These are phyloP conservation scores for Tetrahymena elliotti DNA, from an alignment of 73 alveolate species.

Conservation along the genomic window DNA sequence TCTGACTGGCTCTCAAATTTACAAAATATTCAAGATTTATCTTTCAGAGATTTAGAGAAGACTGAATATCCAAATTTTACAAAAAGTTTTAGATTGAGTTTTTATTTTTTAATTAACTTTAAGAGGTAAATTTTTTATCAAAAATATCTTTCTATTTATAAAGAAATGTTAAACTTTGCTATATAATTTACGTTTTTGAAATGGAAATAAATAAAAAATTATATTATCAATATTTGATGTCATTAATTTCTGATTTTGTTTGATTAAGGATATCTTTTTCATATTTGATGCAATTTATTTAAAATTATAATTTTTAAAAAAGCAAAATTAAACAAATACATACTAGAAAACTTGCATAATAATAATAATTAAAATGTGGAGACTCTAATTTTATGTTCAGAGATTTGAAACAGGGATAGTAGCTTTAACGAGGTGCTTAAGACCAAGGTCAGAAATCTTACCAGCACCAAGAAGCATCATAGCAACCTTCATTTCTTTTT, in stretches of 20 bases:
- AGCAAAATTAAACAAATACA: too few relatives aligned
- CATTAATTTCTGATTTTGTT: neutral
- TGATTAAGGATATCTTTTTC: neutral
- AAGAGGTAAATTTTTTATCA: too few relatives aligned
- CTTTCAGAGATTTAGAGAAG: too few relatives aligned
- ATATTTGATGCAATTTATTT: neutral
- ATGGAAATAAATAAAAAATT: too few relatives aligned
- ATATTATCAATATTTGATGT: neutral
- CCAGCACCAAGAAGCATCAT: constrained; percentile 64
- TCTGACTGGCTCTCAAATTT: too few relatives aligned
- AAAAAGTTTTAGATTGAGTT: too few relatives aligned
- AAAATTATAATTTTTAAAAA: too few relatives aligned
- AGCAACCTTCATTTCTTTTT: constrained; percentile 62
- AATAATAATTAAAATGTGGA: too few relatives aligned
- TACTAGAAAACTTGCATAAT: neutral
- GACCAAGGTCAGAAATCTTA: neutral
- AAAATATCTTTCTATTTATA: too few relatives aligned
- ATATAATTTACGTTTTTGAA: neutral
- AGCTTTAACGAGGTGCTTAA: neutral
- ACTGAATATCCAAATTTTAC: too few relatives aligned
- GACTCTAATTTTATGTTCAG: neutral
- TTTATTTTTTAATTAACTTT: too few relatives aligned
- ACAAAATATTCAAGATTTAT: too few relatives aligned
- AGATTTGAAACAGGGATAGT: neutral
- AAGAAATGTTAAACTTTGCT: neutral